Evolutionary conservation across 2,329 filamentous ascomycete genomes (phyloP), one percentile per base, ranked within the genome.

Genomic region (Myriosclerotinia curreyana): DNA sequence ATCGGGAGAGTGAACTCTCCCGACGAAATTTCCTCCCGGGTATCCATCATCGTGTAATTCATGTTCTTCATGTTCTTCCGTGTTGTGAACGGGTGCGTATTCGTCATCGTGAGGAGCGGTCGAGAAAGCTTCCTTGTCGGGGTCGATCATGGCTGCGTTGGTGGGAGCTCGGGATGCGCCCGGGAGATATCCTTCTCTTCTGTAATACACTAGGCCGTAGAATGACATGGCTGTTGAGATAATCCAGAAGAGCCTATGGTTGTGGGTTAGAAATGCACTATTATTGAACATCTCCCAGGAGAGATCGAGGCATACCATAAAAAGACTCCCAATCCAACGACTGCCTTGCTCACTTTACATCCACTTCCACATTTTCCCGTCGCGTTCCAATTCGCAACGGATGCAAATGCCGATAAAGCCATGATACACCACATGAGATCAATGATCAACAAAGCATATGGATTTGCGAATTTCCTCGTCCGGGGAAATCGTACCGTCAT

Each of bases 51-150:
- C 65, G 28, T 65, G 68, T 44, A 66, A 61, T 31, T 73, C 71
- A 36, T 73, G 69, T 8, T 66, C 59, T 31, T 73, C 72, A 22
- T 73, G 70, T 5, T 71, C 69, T 55, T 74, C 73, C 9, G 64
- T 75, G 66, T 84, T 78, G 74, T 86, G 80, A 66, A 88, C 81
- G 17, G 83, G 83, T 59, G 85, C 83, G 71, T 88, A 88, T 51
- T 88, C 86, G 68, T 88, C 86, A 70, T 86, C 85, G 71, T 86
- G 83, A n/a, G 84, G 84, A 17, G 83, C 84, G 75, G 86, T 86
- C 64, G 84, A 87, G 76, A 89, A 89, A 66, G 86, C 86, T 36
- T 86, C 85, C 78, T 88, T 88, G 75, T 89, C 86, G 0, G 86
- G 86, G 73, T 88, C 86, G 69, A 87, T 87, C 76, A 84, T 71